Evolutionary conservation across 352 stramenopile species (phyloP), one percentile per base, ranked within the genome.

Genomic region (Phytophthora ohioensis): DNA sequence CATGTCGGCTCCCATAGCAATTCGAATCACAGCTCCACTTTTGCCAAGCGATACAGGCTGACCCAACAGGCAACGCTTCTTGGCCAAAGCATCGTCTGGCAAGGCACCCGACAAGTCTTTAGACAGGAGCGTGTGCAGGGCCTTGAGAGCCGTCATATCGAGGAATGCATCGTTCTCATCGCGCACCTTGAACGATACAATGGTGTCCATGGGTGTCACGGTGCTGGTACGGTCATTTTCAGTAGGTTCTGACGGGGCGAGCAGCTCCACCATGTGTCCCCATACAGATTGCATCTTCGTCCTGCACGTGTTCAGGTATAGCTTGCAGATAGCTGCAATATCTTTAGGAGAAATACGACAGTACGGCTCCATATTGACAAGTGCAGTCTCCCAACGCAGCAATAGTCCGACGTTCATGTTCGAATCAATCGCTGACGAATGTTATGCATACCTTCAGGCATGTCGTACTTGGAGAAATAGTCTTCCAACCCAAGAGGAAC

Each of bases 1-100:
- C 87, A 97, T 97, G 57, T 96, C 91, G 27, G 91, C 91, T 11
- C 91, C 88, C 34, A 97, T 78, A 0, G 91, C 91, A 58, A 96
- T 93, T n/a, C 91, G 85, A 39, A 97, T 36, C 7, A 97, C 87
- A 46, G 79, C 81, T 41, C 79, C 77, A 39, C 75, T 84, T 73
- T 92, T 91, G 21, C 87, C 85, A 0, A 95, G 81, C 49, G 85
- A 80, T 35, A 97, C 91, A 7, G 91, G 91, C 45, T 97, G 91
- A 7, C 91, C 91, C 8, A 97, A 55, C 15, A 95, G 57, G 45
- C 83, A 94, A 5, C 85, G 75, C 65, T 85, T 84, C 63, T 79
- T 87, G n/a, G 78, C 79, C 43, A 82, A 56, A 0, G 48, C 71
- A 30, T 93, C 69, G 36, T 81, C 71, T 0, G 85, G 74, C 1